These are phyloP conservation scores for Chaetomiaceae sp. DNA, from an alignment of 2,329 filamentous ascomycete species.

Conservation along the genomic window DNA sequence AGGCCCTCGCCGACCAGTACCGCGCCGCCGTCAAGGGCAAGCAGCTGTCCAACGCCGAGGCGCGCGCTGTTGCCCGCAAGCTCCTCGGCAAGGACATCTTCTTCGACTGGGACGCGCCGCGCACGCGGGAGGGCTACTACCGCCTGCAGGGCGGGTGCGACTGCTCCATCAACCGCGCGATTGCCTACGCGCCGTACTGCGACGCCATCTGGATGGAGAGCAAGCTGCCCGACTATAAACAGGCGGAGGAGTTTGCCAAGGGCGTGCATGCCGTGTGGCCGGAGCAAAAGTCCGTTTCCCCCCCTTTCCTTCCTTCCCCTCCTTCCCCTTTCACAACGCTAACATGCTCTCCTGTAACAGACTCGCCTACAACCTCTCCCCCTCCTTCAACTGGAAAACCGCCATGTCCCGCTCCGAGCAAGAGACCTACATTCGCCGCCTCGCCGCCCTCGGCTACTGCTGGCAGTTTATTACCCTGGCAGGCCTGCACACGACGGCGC, in stretches of 20 bases:
- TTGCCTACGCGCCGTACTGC: slow-evolving; percentile 88
- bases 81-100: slow-evolving; percentile 75
- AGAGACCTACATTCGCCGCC: slow-evolving; percentile 92
- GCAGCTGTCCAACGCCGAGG: slow-evolving; percentile 65
- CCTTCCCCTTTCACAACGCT: slow-evolving; percentile 4
- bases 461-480: slow-evolving; percentile 99
- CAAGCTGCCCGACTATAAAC: slow-evolving; percentile 85
- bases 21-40: slow-evolving; percentile 68
- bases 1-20: slow-evolving; percentile 64
- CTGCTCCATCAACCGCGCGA: slow-evolving; percentile 83
- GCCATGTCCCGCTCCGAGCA: slow-evolving; percentile 90
- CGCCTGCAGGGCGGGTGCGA: slow-evolving; percentile 86
- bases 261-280: slow-evolving; percentile 94
- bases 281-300: slow-evolving; percentile 75
- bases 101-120: slow-evolving; percentile 93
- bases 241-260: slow-evolving; percentile 88
- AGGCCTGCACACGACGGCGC: slow-evolving; percentile 89
- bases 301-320: neutral
- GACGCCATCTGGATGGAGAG: slow-evolving; percentile 99
- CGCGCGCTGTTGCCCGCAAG: slow-evolving; percentile 70
- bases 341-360: slow-evolving; percentile 38
- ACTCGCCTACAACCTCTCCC: slow-evolving; percentile 95
- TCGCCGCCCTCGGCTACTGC: slow-evolving; percentile 87
- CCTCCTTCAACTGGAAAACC: slow-evolving; percentile 99
- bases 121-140: slow-evolving; percentile 94